These are phyloP conservation scores for Pilatotrama ljubarskyi DNA, from an alignment of 768 basidiomycete genomes.

Conservation along the genomic window DNA sequence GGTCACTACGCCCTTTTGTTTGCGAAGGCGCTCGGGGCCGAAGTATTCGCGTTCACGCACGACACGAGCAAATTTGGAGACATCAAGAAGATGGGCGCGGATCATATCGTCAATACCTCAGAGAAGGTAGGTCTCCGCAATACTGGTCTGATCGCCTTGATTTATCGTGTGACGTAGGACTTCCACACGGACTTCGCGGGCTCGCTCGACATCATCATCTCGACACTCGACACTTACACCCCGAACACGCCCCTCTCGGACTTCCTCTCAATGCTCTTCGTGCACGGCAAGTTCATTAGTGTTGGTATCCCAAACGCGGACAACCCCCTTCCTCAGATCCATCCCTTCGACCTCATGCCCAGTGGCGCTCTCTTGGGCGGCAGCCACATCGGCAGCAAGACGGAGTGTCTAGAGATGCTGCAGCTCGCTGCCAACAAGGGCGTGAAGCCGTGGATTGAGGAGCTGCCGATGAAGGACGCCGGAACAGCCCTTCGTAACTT, in stretches of 20 bases:
- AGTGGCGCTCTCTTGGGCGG: conserved; percentile 28
- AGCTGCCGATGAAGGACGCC: conserved; percentile 48
- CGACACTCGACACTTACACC: conserved; percentile 26
- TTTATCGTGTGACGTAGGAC: conserved; percentile 26
- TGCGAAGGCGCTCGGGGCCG: conserved; percentile 55
- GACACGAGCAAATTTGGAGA: conserved; percentile 53
- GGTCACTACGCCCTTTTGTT: conserved; percentile 44
- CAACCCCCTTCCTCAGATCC: conserved; percentile 33
- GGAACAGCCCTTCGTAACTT: conserved; percentile 49
- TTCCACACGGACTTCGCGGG: conserved; percentile 38
- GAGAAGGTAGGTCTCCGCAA: conserved; percentile 8
- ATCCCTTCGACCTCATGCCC: conserved; percentile 34
- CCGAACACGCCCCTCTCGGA: conserved; percentile 28
- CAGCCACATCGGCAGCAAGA: conserved; percentile 54
- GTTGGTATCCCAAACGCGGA: conserved; percentile 56
- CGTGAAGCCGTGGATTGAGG: conserved; percentile 46
- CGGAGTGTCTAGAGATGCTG: conserved; percentile 59
- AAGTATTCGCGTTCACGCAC: conserved; percentile 61
- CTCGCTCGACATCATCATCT: conserved; percentile 52
- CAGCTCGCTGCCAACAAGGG: conserved; percentile 55
- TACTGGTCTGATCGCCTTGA: not conserved
- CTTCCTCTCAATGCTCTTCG: conserved; percentile 45
- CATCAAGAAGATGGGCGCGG: conserved; percentile 58
- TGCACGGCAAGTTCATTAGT: conserved; percentile 56
- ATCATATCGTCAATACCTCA: conserved; percentile 49